Percentiles rank a stretch among this genome's conserved stretches.
phyloP scores from a whole-genome alignment of 495 filamentous ascomycete genomes.

The Staphylotrichum tortipilum region DNA sequence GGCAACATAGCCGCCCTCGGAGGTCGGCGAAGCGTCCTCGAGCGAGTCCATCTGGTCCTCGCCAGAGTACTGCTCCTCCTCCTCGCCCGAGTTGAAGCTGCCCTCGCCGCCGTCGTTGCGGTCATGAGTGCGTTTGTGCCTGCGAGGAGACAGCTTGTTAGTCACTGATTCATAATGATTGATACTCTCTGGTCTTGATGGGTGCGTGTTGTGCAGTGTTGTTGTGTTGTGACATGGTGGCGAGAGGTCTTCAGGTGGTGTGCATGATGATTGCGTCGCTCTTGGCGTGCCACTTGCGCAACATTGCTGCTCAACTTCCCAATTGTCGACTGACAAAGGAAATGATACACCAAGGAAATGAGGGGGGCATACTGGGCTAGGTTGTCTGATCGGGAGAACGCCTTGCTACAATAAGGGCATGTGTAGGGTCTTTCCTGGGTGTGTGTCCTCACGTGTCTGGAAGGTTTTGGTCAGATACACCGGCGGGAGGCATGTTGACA shows the following conservation, averaged over 20 bases:
- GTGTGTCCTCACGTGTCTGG: slow-evolving; percentile 96
- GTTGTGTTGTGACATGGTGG: slow-evolving; percentile 17
- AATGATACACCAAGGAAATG: slow-evolving; percentile 25
- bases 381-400: slow-evolving; percentile 96
- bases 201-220: slow-evolving; percentile 28
- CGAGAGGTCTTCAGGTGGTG: slow-evolving; percentile 14
- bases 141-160: slow-evolving; percentile 36
- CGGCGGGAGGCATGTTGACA: slow-evolving; percentile 31
- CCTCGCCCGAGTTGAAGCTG: slow-evolving; percentile 61
- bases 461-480: slow-evolving; percentile 51
- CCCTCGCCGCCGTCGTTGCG: slow-evolving; percentile 64
- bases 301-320: slow-evolving; percentile 18
- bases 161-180: slow-evolving; percentile 14
- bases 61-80: slow-evolving; percentile 60
- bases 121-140: slow-evolving; percentile 94
- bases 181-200: slow-evolving; percentile 13
- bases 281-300: slow-evolving; percentile 29
- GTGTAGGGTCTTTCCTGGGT: slow-evolving; percentile 98
- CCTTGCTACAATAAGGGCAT: slow-evolving; percentile 95
- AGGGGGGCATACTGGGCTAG: slow-evolving; percentile 77
- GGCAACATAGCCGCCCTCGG: slow-evolving; percentile 45
- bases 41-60: slow-evolving; percentile 66
- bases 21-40: slow-evolving; percentile 64
- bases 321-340: slow-evolving; percentile 23
- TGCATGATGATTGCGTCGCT: slow-evolving; percentile 16